Evolutionary conservation across 23 red algal genomes (phyloP).

Genomic region (Gracilaria caudata): DNA sequence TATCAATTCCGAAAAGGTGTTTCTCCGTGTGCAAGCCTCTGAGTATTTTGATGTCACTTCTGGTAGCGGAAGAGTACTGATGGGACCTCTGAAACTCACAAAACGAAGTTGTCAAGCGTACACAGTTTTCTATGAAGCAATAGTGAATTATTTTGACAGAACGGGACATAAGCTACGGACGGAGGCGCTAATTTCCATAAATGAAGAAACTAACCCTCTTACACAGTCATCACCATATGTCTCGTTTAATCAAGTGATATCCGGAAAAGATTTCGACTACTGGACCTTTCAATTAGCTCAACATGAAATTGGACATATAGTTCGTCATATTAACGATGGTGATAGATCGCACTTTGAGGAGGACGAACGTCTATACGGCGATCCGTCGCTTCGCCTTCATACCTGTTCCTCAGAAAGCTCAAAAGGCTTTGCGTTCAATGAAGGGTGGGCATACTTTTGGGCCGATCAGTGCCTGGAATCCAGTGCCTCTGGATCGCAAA

Average conservation of each 20-base stretch:
- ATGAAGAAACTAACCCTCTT: too few relatives aligned
- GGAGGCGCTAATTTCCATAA: too few relatives aligned
- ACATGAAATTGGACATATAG: constrained; percentile 10
- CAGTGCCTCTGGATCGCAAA: not conserved
- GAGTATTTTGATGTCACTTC: not conserved
- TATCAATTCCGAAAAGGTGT: not conserved
- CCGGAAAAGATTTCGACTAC: not conserved
- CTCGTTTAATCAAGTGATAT: not conserved
- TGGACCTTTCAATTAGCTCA: too few relatives aligned
- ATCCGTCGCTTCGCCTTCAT: not conserved
- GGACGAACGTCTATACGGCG: not conserved
- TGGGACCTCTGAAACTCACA: not conserved
- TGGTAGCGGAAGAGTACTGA: not conserved
- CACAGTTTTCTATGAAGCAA: not conserved
- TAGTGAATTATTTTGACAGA: not conserved
- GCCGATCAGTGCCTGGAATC: not conserved
- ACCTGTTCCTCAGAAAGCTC: not conserved
- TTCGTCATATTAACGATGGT: not conserved
- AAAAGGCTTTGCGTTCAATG: constrained; percentile 37
- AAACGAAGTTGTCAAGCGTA: constrained; percentile 2
- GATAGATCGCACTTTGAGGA: not conserved
- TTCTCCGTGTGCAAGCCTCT: not conserved
- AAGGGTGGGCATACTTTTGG: constrained; percentile 36
- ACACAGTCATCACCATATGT: not conserved
- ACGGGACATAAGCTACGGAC: not conserved